Evolutionary conservation across 768 basidiomycete species (phyloP).

Genomic region (Ramaria rubella): DNA sequence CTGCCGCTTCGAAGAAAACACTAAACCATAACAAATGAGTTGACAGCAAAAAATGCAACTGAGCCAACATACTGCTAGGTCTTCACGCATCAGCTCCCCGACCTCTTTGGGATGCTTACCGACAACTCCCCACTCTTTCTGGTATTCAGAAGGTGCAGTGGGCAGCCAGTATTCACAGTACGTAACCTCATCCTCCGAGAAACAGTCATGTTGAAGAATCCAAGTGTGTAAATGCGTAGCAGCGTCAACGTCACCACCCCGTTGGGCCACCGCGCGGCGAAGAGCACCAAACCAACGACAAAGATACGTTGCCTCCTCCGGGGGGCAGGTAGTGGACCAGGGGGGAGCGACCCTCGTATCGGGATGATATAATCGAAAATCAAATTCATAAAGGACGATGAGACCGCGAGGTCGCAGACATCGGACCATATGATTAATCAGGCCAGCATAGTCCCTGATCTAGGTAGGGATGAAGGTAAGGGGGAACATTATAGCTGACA

Average conservation of each 20-base stretch:
- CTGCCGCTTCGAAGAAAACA: constrained; percentile 59
- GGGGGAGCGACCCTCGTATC: constrained; percentile 39
- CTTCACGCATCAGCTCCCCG: constrained; percentile 4
- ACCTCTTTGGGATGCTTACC: constrained; percentile 38
- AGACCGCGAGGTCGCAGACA: constrained; percentile 68
- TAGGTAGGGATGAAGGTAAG: constrained; percentile 25
- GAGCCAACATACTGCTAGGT: constrained; percentile 4
- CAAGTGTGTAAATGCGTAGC: constrained; percentile 49
- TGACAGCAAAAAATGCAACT: background rate
- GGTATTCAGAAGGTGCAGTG: constrained; percentile 41
- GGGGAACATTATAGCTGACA: too few species aligned
- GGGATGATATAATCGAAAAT: constrained; percentile 55
- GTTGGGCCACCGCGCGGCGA: constrained; percentile 44
- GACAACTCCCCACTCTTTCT: constrained; percentile 23
- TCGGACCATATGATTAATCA: constrained; percentile 61
- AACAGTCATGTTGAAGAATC: constrained; percentile 46
- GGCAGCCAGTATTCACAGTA: constrained; percentile 60
- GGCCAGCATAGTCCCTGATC: constrained; percentile 60
- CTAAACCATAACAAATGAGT: constrained; percentile 28
- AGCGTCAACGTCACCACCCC: constrained; percentile 52
- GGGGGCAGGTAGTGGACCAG: constrained; percentile 25
- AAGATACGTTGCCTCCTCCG: constrained; percentile 41
- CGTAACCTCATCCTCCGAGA: constrained; percentile 44
- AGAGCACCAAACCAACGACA: constrained; percentile 56
- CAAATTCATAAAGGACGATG: constrained; percentile 60